Conservation (phyloP, 371 early-diverging fungal genomes). For the Fennellomyces sp. region DNA sequence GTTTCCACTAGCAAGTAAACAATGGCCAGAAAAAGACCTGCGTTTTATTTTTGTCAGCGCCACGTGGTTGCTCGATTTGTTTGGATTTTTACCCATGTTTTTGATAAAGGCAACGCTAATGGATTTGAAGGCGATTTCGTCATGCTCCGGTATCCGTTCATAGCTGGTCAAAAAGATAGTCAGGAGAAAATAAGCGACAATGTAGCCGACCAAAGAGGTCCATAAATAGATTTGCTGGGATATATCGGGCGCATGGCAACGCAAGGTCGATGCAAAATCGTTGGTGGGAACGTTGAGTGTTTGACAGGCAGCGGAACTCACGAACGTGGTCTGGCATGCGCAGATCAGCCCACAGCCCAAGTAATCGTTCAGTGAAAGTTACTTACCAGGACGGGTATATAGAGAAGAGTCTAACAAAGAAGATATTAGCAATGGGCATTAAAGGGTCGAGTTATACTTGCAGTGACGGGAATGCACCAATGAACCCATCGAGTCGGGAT, state of each 20-base stretch:
- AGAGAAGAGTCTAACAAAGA: slow-evolving; percentile 36
- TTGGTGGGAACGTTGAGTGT: slow-evolving; percentile 46
- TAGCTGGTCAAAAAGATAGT: slow-evolving; percentile 74
- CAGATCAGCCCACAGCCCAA: not conserved
- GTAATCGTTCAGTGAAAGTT: not conserved
- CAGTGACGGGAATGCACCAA: slow-evolving; percentile 63
- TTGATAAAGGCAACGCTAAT: slow-evolving; percentile 74
- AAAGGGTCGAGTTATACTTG: slow-evolving; percentile 21
- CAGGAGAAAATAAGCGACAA: slow-evolving; percentile 64
- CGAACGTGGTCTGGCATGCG: slow-evolving; percentile 53
- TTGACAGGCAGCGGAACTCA: slow-evolving; percentile 64
- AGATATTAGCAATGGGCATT: not conserved
- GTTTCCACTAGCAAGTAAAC: slow-evolving; percentile 61
- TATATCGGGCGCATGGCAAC: slow-evolving; percentile 51
- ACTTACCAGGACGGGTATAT: slow-evolving; percentile 48
- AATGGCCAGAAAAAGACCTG: slow-evolving; percentile 54
- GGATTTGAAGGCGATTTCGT: slow-evolving; percentile 74
- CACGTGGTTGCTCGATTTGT: not conserved
- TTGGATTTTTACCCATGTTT: slow-evolving; percentile 55
- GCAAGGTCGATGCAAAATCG: slow-evolving; percentile 44
- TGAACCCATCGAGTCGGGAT: slow-evolving; percentile 56
- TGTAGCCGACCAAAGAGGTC: slow-evolving; percentile 64
- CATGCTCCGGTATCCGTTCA: slow-evolving; percentile 65
- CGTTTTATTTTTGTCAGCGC: not conserved
- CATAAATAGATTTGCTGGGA: slow-evolving; percentile 61